Base-by-base conservation (phyloP, 257 asterid species). In the Solanum lignicaule region DNA sequence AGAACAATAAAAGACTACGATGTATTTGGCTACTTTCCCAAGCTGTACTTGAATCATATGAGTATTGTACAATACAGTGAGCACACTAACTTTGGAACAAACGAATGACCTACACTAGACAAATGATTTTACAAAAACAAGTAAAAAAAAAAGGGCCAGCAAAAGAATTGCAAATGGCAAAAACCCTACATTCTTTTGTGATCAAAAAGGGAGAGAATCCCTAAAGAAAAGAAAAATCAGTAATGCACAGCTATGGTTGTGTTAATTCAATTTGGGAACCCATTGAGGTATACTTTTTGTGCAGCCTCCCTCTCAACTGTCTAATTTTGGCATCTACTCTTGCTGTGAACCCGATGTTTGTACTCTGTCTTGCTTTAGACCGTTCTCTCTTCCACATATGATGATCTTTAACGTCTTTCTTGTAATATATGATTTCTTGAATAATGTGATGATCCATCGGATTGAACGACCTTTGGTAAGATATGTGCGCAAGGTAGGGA, bases 361-460 rank as follows among this genome's bases (percentile, higher is more conserved):
- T 95, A 90, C 86, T 92, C 78, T 94, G 93, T 72, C 95, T 89
- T 2, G 99, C 99, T 91, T 94, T 97, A 21, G 97, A 92, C 39
- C 93, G 88, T 86, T 97, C 99, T 86, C 93, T 84, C 36, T 86
- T 92, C 99, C 99, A 97, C 99, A 97, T 97, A 76, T 88, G 93
- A 62, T 94, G 92, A 88, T 97, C 99, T 89, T 96, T 94, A 2
- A 95, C 90, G 68, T 97, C 96, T 89, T 96, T 97, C 92, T 85
- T 92, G 65, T 93, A 96, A 86, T 92, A 93, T 88, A 94, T 97
- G 89, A 97, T 96, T 92, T 97, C 99, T 84, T 96, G 99, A 86
- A 97, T 97, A 82, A 97, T 91, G 72, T 97, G 99, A 86, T 96
- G 99, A 71, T 97, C 99, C 97, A 95, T 91, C 0, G 99, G 99